A percentile compares a stretch with the other conserved stretches of the same genome.
These are phyloP conservation scores for Tricholoma sp. DNA, from an alignment of 768 basidiomycete genomes.

Conservation along the genomic window DNA sequence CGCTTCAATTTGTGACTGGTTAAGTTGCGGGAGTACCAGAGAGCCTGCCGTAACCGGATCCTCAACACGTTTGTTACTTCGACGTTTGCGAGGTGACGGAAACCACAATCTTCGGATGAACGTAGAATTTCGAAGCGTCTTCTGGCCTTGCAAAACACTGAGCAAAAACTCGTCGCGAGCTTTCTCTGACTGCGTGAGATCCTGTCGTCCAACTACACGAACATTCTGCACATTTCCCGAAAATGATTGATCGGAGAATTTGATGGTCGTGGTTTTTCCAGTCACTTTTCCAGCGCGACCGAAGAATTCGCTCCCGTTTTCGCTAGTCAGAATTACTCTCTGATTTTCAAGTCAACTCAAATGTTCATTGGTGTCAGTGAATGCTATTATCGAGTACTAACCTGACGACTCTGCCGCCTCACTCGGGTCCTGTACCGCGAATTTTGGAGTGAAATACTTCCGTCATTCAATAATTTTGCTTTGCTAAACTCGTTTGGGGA, in stretches of 20 bases:
- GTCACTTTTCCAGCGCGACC: slow-evolving; percentile 25
- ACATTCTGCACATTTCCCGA: slow-evolving; percentile 24
- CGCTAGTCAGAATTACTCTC: slow-evolving; percentile 31
- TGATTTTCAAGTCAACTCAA: slow-evolving; percentile 4
- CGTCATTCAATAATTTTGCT: slow-evolving; percentile 19
- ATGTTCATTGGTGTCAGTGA: background rate
- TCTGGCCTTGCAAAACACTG: slow-evolving; percentile 25
- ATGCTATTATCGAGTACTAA: slow-evolving; percentile 9
- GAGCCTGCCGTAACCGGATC: background rate
- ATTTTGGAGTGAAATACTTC: slow-evolving; percentile 28
- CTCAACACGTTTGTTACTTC: background rate
- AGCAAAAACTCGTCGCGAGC: slow-evolving; percentile 34
- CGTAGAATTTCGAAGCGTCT: slow-evolving; percentile 19
- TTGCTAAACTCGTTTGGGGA: slow-evolving; percentile 27
- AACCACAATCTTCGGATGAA: slow-evolving; percentile 41
- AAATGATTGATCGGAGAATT: slow-evolving; percentile 14
- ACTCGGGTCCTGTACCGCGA: slow-evolving; percentile 38
- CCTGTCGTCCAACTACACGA: slow-evolving; percentile 37
- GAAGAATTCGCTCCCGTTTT: slow-evolving; percentile 21
- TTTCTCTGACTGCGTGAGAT: slow-evolving; percentile 33
- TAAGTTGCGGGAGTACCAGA: slow-evolving; percentile 17
- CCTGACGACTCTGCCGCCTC: slow-evolving; percentile 30
- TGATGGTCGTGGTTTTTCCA: slow-evolving; percentile 33
- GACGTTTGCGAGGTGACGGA: slow-evolving; percentile 15
- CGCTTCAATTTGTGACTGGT: slow-evolving; percentile 33